Evolutionary conservation across 2,329 filamentous ascomycete genomes (phyloP).

Genomic region (Arachnomyces sp.): DNA sequence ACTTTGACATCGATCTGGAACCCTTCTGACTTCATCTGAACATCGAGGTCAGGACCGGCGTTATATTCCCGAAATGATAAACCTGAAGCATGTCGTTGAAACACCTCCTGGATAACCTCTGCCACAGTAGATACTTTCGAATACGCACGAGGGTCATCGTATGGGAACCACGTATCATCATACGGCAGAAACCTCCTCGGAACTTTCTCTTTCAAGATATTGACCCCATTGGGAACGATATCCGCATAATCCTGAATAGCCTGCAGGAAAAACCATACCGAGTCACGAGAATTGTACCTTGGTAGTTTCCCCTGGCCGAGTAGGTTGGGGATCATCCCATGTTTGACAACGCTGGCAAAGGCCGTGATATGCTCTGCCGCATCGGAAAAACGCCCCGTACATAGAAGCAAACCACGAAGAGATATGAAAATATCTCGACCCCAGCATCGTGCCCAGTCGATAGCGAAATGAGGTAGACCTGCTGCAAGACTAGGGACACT

Average conservation of each 20-base stretch:
- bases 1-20: conserved; percentile 88
- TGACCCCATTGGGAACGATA: conserved; percentile 68
- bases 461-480: conserved; percentile 86
- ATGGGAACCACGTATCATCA: conserved; percentile 88
- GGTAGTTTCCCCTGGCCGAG: conserved; percentile 77
- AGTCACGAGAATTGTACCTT: conserved; percentile 92
- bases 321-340: conserved; percentile 96
- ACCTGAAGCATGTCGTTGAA: conserved; percentile 84
- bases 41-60: conserved; percentile 78
- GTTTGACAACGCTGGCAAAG: conserved; percentile 93
- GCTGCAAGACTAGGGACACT: conserved; percentile 81
- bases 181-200: conserved; percentile 85
- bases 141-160: conserved; percentile 76
- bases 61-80: conserved; percentile 93
- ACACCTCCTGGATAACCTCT: conserved; percentile 85
- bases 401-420: conserved; percentile 81
- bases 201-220: conserved; percentile 68
- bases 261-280: conserved; percentile 96
- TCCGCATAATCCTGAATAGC: conserved; percentile 88
- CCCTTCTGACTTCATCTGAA: conserved; percentile 84
- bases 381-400: conserved; percentile 79
- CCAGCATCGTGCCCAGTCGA: conserved; percentile 94
- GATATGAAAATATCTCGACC: conserved; percentile 96
- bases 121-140: conserved; percentile 74
- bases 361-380: conserved; percentile 90